Evolutionary conservation across 164 flowering plant genomes (phyloP), one percentile per base, ranked within the genome.

Genomic region (Akebia trifoliata): DNA sequence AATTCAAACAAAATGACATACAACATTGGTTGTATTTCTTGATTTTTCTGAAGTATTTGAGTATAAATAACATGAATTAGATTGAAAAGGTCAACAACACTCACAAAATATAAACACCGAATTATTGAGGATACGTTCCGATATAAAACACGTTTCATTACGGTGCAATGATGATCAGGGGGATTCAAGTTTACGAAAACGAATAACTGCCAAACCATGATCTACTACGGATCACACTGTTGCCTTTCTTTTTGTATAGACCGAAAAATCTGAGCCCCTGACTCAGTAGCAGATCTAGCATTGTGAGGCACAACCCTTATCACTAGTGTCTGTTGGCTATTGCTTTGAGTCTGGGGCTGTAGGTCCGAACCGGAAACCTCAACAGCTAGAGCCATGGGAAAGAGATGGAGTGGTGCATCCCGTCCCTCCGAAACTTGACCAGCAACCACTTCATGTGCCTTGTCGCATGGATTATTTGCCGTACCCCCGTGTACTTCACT

Each of bases 281-380:
- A 81, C 65, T 84, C 95, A 28, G 82, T 71, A 9, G 95, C 94
- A 37, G 79, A 71, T 66, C 75, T 72, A 4, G 77, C 77, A 64
- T 82, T 86, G 57, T 76, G 94, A 15, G 96, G 97, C 35, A 86
- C 90, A 56, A 87, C 97, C 69, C 62, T 85, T 57, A 92, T 92
- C 26, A 77, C 95, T 22, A 72, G 75, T 0, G 76, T 54, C 44
- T 74, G 78, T 50, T 50, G 81, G 24, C 72, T 74, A 2, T 59
- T 32, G 25, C 39, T 67, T 6, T 45, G 53, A 46, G 49, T 45
- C 51, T 58, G 71, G 25, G 59, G 56, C n/a, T 54, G 38, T 22
- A 14, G 63, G 1, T 62, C 67, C 0, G 65, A 31, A 32, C 34
- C n/a, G n/a, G n/a, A n/a, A n/a, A n/a, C 37, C 15, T 66, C 68